phyloP scores from a whole-genome alignment of 805 yeast genomes.

The Candida stauntonica region DNA sequence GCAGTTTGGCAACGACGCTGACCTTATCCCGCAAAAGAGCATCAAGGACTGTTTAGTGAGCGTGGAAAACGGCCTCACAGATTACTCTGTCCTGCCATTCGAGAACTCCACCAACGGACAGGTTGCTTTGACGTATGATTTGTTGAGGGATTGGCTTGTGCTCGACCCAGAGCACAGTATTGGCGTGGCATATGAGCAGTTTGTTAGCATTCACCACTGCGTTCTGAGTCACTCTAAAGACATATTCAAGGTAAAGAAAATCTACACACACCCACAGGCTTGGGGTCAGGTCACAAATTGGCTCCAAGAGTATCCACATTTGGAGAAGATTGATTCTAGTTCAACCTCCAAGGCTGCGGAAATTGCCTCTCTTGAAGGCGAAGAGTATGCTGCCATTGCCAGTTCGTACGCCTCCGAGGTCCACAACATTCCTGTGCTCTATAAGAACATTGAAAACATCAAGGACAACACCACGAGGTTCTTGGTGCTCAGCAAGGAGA shows the following conservation, averaged over 20 bases:
- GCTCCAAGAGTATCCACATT: slow-evolving; percentile 34
- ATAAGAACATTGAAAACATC: slow-evolving; percentile 62
- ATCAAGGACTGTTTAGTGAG: slow-evolving; percentile 60
- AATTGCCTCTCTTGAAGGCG: slow-evolving; percentile 41
- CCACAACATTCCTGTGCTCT: slow-evolving; percentile 51
- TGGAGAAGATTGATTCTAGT: slow-evolving; percentile 56
- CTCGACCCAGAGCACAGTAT: slow-evolving; percentile 16
- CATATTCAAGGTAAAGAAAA: slow-evolving; percentile 42
- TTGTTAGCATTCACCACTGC: slow-evolving; percentile 79
- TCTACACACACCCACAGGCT: slow-evolving; percentile 95
- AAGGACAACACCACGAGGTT: slow-evolving; percentile 82
- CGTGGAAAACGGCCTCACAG: slow-evolving; percentile 40
- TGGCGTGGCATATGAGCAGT: slow-evolving; percentile 67
- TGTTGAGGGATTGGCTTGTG: slow-evolving; percentile 64
- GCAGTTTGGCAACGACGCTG: slow-evolving; percentile 37
- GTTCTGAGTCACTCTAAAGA: slow-evolving; percentile 46
- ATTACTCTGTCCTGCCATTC: slow-evolving; percentile 78
- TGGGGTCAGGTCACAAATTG: slow-evolving; percentile 88
- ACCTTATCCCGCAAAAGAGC: slow-evolving; percentile 23
- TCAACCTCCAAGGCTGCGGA: slow-evolving; percentile 89
- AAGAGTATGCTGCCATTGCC: slow-evolving; percentile 64
- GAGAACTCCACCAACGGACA: slow-evolving; percentile 96
- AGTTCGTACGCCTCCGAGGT: slow-evolving; percentile 61
- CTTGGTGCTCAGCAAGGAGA: slow-evolving; percentile 50
- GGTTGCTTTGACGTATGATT: slow-evolving; percentile 80